Evolutionary conservation across 148 eudicot genomes (phyloP), one percentile per base, ranked within the genome.

Genomic region (Camellia granthamiana): DNA sequence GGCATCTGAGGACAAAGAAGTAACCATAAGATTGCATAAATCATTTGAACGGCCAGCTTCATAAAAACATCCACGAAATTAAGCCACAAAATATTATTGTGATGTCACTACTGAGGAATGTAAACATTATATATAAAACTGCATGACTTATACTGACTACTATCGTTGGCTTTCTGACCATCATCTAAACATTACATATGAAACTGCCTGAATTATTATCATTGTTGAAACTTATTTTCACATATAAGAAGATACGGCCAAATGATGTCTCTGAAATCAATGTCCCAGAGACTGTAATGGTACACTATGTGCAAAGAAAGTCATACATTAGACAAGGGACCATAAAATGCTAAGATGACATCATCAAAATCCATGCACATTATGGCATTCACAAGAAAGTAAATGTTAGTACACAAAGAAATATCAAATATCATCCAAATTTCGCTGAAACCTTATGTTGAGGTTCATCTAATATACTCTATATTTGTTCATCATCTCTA

Each of bases 1-100:
- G 52, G 52, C 76, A 79, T 42, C 83, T 87, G 73, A 49, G 52
- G 52, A 62, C 41, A 69, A 70, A 74, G 42, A 63, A 62, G 46
- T 44, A 51, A 41, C 41, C 7, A 55, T 16, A 11, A 2, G 15
- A n/a, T 9, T 18, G 15, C 49, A 49, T 49, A 49, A 49, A 61
- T 58, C 66, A 46, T 60, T 21, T 11, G 70, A 72, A 30, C 4
- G 15, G 55, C 16, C 38, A 23, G 47, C 19, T 77, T 49, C 16
- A 64, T 47, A 51, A 55, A 55, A 79, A 44, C 60, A 67, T 18
- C 70, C 63, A 54, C 23, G 51, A 60, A 61, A 1, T 10, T 18
- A 0, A 14, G 16, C 43, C 77, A 44, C 55, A 77, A 52, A 69
- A 12, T 43, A 47, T 63, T 18, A 18, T 12, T 6, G 46, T n/a